A percentile compares a stretch with the other conserved stretches of the same genome.
phyloP scores from a whole-genome alignment of 371 early-diverging fungal species.

The Mucor sp. region DNA sequence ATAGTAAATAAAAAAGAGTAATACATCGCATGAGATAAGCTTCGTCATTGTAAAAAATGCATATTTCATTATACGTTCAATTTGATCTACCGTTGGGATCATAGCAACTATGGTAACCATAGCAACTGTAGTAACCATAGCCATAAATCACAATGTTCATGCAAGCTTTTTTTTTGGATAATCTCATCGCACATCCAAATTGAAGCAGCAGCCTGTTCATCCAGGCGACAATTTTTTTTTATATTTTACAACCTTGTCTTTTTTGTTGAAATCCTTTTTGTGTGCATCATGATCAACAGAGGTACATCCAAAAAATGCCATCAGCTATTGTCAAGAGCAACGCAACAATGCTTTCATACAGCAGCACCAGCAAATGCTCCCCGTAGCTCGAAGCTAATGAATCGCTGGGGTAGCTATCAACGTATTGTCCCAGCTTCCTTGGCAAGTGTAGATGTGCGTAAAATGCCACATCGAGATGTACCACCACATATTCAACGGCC shows the following conservation, averaged over 20 bases:
- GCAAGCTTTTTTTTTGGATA: too few relatives aligned
- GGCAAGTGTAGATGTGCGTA: constrained; percentile 26
- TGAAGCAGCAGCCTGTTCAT: not conserved
- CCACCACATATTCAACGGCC: constrained; percentile 71
- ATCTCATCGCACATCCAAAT: not conserved
- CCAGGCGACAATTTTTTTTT: not conserved
- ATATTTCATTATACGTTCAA: not conserved
- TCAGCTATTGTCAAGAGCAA: not conserved
- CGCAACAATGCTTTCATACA: not conserved
- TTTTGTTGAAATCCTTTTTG: not conserved
- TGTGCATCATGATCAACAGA: not conserved
- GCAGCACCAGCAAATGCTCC: not conserved
- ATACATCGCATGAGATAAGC: not conserved
- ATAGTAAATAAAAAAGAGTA: not conserved
- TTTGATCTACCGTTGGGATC: not conserved
- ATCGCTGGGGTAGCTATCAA: constrained; percentile 35
- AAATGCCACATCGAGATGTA: constrained; percentile 59
- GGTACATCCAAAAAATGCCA: not conserved
- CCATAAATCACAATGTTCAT: not conserved
- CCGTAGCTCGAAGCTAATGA: not conserved
- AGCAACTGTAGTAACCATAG: not conserved
- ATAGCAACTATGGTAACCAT: not conserved
- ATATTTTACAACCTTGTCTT: not conserved
- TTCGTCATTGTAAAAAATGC: not conserved
- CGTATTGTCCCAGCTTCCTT: constrained; percentile 38